Evolutionary conservation across 2,329 filamentous ascomycete genomes (phyloP).

Genomic region (Magnaporthiopsis incrustans): DNA sequence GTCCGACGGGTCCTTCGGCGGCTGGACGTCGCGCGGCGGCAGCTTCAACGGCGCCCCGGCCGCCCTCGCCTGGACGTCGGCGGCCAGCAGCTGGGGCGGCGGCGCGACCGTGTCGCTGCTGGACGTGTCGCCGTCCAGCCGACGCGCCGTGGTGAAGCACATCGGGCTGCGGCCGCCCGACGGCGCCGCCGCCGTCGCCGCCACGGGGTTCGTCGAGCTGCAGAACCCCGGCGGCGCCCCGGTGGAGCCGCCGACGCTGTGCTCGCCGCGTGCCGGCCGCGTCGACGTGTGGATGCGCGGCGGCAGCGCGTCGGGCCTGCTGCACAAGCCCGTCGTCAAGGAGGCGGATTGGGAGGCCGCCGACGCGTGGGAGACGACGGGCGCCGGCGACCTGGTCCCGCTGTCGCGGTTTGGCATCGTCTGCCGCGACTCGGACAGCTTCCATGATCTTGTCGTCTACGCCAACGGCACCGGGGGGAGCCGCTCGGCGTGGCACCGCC

Average conservation of each 20-base stretch:
- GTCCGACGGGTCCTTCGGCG: neutral
- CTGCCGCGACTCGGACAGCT: conserved; percentile 1
- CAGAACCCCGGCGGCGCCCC: neutral
- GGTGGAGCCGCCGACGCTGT: neutral
- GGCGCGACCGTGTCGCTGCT: neutral
- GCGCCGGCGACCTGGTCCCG: neutral
- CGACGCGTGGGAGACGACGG: neutral
- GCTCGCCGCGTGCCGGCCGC: neutral
- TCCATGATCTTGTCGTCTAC: conserved; percentile 2
- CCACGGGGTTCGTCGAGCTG: neutral
- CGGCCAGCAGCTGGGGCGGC: neutral
- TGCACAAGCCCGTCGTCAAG: neutral
- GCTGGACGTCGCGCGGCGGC: conserved; percentile 4
- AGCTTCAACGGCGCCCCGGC: neutral
- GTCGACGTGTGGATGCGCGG: conserved; percentile 3
- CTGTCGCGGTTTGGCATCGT: neutral
- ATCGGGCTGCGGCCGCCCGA: neutral
- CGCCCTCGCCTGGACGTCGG: neutral
- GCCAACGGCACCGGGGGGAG: neutral
- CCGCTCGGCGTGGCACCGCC: conserved; percentile 1
- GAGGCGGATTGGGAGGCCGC: neutral
- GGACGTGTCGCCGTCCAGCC: neutral
- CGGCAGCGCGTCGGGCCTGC: neutral
- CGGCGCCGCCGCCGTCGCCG: too few relatives aligned
- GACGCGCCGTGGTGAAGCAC: neutral